Evolutionary conservation across 2,329 filamentous ascomycete species (phyloP), one percentile per base, ranked within the genome.

Genomic region (Purpureocillium lavendulum): DNA sequence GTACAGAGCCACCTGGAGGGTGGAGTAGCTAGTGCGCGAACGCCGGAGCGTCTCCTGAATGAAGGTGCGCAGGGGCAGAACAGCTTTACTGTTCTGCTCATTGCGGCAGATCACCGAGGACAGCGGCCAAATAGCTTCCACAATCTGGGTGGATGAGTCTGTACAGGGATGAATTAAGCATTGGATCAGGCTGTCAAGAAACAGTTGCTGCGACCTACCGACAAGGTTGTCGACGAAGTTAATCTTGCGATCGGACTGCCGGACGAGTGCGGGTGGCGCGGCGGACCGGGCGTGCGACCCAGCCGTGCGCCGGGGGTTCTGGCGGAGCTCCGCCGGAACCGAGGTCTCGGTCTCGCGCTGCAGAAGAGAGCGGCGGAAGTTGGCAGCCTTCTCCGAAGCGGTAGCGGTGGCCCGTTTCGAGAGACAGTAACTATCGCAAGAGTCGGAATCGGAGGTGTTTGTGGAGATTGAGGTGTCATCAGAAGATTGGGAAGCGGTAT

Each of bases 111-210:
- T 76, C 29, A 83, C 79, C 43, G 87, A 89, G 40, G 90, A 94
- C 33, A 90, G 73, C 34, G 92, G 89, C 92, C 92, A 98, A 55
- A 98, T 95, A 39, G 85, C 86, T 69, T 96, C 88, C 36, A 98
- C 89, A 62, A 97, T 94, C 64, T 95, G 87, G 40, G 92, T 92
- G 39, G 92, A 92, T 53, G 90, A 94, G 78, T 96, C 90, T 96
- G 74, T 40, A 47, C 44, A 36, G 35, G 36, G 32, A 21, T 53
- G 50, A 46, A 59, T 62, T 65, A 56, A 64, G 60, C 45, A 54
- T 36, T 43, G 33, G 47, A 39, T 48, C 45, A 44, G 13, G 32
- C n/a, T 30, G 30, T 15, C 21, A 17, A n/a, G 30, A 38, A 33
- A 38, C 44, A 41, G 48, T 48, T 47, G 50, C 48, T 46, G 58